These are phyloP conservation scores for Begonia fuchsioides DNA, from an alignment of 306 rosid species.

Conservation along the genomic window DNA sequence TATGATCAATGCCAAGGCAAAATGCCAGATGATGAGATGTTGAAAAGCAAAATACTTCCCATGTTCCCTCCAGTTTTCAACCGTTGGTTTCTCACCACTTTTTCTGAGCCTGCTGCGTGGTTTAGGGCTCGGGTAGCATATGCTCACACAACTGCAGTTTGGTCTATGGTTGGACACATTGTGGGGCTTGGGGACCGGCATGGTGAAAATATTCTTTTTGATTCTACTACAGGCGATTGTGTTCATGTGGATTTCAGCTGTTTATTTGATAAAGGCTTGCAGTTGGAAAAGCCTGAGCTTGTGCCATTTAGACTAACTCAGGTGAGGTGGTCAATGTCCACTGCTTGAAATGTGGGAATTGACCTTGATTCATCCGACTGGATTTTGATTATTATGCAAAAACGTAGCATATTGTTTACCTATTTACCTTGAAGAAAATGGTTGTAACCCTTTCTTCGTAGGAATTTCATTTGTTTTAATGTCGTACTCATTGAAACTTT, in stretches of 20 bases:
- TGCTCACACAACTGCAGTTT: conserved; percentile 97
- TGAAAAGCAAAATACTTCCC: conserved; percentile 75
- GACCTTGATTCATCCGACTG: no score
- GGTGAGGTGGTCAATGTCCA: conserved; percentile 28
- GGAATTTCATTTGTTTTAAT: no score
- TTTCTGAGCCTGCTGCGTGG: conserved; percentile 99
- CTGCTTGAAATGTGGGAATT: background rate
- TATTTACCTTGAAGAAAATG: no score
- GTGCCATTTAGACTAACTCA: conserved; percentile 94
- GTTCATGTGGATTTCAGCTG: conserved; percentile 99
- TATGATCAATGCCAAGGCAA: conserved; percentile 88
- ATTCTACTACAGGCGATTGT: conserved; percentile 90
- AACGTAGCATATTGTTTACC: no score
- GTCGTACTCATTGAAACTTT: no score
- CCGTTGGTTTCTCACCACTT: conserved; percentile 82
- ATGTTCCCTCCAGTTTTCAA: conserved; percentile 93
- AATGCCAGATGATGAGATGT: conserved; percentile 72
- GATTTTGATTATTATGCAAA: no score
- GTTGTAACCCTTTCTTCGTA: no score
- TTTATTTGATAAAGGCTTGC: conserved; percentile 92
- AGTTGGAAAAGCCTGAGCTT: conserved; percentile 94
- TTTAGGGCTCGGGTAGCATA: conserved; percentile 85
- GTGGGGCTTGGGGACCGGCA: conserved; percentile 97
- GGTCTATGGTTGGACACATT: conserved; percentile 99
- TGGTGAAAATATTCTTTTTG: conserved; percentile 92